These are phyloP conservation scores for Lathyrus tuberosus DNA, from an alignment of 306 rosid species.

Conservation along the genomic window DNA sequence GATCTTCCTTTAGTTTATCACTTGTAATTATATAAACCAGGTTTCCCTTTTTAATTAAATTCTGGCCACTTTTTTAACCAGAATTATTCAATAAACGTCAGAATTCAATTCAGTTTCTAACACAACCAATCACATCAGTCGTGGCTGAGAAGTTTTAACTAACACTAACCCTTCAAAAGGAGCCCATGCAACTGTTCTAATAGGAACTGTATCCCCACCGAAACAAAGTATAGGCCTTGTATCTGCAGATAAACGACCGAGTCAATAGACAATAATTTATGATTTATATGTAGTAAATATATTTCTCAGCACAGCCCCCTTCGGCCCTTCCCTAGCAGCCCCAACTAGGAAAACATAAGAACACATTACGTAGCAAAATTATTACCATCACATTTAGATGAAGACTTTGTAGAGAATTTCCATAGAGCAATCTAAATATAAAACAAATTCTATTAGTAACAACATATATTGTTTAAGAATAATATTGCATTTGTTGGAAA, in stretches of 20 bases:
- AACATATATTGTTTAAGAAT: constrained; percentile 29
- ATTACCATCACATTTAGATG: constrained; percentile 63
- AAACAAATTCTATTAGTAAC: constrained; percentile 40
- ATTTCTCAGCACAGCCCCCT: constrained; percentile 38
- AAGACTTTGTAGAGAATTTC: constrained; percentile 65
- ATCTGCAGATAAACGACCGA: constrained; percentile 58
- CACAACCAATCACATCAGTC: constrained; percentile 14
- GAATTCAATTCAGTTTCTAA: neutral
- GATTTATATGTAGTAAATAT: neutral
- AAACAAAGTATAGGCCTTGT: constrained; percentile 82
- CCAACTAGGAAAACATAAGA: constrained; percentile 34
- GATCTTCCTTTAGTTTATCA: neutral
- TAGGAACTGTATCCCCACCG: constrained; percentile 81
- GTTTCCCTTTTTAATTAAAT: neutral
- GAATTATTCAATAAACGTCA: neutral
- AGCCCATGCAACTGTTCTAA: constrained; percentile 91
- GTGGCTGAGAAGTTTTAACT: constrained; percentile 32
- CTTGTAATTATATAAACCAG: neutral
- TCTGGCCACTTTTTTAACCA: neutral
- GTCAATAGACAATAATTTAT: constrained; percentile 30
- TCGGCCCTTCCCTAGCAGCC: constrained; percentile 19
- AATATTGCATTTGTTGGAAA: too few relatives aligned
- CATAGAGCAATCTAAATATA: constrained; percentile 83
- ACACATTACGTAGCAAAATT: constrained; percentile 21
- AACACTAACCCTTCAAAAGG: constrained; percentile 76